phyloP scores from a whole-genome alignment of 2,329 filamentous ascomycete genomes.

The Aspergillus flavus region DNA sequence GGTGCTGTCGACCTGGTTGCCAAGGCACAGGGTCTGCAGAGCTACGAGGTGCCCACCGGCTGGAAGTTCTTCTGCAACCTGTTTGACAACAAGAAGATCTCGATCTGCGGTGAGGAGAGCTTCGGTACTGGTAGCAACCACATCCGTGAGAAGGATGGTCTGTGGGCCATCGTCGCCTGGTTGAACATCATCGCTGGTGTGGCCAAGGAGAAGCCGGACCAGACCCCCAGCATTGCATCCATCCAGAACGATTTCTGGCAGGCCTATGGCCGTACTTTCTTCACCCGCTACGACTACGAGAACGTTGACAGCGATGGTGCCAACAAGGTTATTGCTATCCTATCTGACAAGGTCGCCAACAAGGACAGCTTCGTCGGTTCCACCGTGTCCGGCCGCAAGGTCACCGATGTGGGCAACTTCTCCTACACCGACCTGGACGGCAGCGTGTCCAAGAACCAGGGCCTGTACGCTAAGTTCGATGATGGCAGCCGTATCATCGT shows the following conservation, averaged over 20 bases:
- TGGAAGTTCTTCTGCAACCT: conserved; percentile 99
- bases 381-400: conserved; percentile 78
- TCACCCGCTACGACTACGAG: conserved; percentile 99
- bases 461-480: conserved; percentile 90
- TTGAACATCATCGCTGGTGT: conserved; percentile 97
- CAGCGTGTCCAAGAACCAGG: conserved; percentile 93
- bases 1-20: conserved; percentile 94
- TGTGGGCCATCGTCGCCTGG: conserved; percentile 98
- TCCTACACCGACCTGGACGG: conserved; percentile 98
- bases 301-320: conserved; percentile 89
- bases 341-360: conserved; percentile 75
- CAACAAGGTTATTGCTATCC: conserved; percentile 81
- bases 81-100: conserved; percentile 92
- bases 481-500: conserved; percentile 95
- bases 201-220: conserved; percentile 75
- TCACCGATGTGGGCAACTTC: conserved; percentile 91
- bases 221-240: conserved; percentile 88
- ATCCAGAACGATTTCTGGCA: conserved; percentile 98
- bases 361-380: conserved; percentile 79
- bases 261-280: conserved; percentile 95
- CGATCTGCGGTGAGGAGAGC: conserved; percentile 97
- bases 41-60: conserved; percentile 96
- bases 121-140: conserved; percentile 99
- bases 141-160: conserved; percentile 97
- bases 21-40: conserved; percentile 86